Evolutionary conservation across 108 stramenopile species (phyloP).

Genomic region (Schizochytrium sp.): DNA sequence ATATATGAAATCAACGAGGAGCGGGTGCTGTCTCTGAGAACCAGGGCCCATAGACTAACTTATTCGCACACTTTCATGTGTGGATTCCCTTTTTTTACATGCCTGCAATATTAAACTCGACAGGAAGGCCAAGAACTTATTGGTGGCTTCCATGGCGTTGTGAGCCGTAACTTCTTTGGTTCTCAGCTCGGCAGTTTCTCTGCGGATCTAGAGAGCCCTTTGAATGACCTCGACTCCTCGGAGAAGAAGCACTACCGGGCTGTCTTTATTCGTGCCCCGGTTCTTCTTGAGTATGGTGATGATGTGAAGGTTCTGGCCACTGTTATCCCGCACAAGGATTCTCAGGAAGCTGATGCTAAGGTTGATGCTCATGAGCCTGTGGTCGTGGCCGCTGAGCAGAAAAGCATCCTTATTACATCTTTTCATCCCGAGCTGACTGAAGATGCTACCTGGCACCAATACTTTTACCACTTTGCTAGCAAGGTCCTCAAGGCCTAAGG

Average conservation of each 20-base stretch:
- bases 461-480: conserved; percentile 84
- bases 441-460: conserved; percentile 91
- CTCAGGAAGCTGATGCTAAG: conserved; percentile 84
- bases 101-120: conserved; percentile 60
- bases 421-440: conserved; percentile 97
- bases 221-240: conserved; percentile 59
- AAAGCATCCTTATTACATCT: conserved; percentile 87
- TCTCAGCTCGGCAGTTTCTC: conserved; percentile 94
- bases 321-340: conserved; percentile 86
- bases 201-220: conserved; percentile 69
- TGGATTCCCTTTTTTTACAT: not conserved
- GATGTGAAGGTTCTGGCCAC: conserved; percentile 86
- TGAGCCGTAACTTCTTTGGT: conserved; percentile 98
- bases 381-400: conserved; percentile 88
- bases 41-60: not conserved
- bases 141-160: conserved; percentile 92
- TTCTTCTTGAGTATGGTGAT: conserved; percentile 85
- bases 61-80: not conserved
- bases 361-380: conserved; percentile 82
- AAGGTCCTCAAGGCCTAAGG: not conserved
- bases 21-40: not conserved
- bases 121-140: conserved; percentile 93
- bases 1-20: not conserved
- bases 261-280: conserved; percentile 97
- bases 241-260: not conserved